A percentile compares a stretch with the other conserved stretches of the same genome.
Evolutionary conservation across 257 asterid genomes (phyloP).

Genomic region (Nicotiana otophora): DNA sequence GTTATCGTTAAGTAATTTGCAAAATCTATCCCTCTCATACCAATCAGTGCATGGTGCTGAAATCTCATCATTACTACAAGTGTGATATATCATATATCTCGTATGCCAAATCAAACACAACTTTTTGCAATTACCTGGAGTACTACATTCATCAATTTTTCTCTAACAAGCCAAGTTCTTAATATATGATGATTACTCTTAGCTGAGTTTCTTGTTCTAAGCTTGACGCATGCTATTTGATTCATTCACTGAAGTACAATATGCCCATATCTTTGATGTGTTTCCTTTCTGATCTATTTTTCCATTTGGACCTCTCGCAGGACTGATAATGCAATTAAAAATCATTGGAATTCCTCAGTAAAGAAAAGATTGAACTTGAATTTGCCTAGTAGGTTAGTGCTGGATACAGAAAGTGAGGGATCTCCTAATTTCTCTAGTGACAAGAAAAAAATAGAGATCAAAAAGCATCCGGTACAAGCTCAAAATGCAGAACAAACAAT

Average conservation of each 20-base stretch:
- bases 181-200: background rate
- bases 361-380: constrained; percentile 52
- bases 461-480: constrained; percentile 8
- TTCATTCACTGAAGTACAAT: background rate
- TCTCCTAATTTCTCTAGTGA: constrained; percentile 14
- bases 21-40: background rate
- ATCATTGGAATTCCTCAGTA: constrained; percentile 68
- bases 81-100: background rate
- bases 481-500: constrained; percentile 15
- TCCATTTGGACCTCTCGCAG: constrained; percentile 26
- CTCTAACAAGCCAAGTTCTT: background rate
- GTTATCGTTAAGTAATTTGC: background rate
- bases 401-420: constrained; percentile 19
- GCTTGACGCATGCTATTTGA: background rate
- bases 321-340: constrained; percentile 78
- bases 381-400: constrained; percentile 27
- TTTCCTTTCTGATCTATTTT: background rate
- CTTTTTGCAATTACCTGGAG: background rate
- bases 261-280: background rate
- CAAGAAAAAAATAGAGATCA: constrained; percentile 25
- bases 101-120: background rate
- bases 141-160: background rate
- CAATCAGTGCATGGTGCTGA: background rate
- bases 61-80: background rate
- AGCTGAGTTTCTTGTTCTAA: background rate